Evolutionary conservation across 2,329 filamentous ascomycete species (phyloP), one percentile per base, ranked within the genome.

Genomic region (Gliomastix tumulicola): DNA sequence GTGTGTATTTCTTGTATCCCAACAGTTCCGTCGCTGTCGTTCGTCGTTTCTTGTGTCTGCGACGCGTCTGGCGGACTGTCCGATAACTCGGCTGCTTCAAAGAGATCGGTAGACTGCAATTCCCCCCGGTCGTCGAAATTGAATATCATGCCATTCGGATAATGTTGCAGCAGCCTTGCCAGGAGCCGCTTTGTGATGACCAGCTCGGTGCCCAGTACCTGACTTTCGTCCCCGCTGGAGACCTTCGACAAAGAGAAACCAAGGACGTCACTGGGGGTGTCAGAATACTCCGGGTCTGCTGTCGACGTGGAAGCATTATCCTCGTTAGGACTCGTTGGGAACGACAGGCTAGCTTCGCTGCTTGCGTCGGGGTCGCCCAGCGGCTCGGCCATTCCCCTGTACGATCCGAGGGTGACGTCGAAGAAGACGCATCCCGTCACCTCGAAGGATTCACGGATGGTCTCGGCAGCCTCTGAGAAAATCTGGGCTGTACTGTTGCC

Each of bases 61-160:
- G 10, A 8, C 7, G 5, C 6, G 16, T 11, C n/a, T 4, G 22
- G 4, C 28, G 31, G 19, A 0, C 49, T 44, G 2, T 57, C 46
- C 7, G n/a, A n/a, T n/a, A n/a, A n/a, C n/a, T n/a, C n/a, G n/a
- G n/a, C n/a, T n/a, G n/a, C n/a, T n/a, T 46, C 48, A 0, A 53
- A 51, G 4, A 51, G 46, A 18, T 62, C 55, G 9, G 51, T 51
- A 1, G 49, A 47, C 4, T 56, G 53, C 0, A 64, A 35, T 9
- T 55, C 50, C 1, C 65, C 66, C 10, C 59, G 46, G 5, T 53
- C 52, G 12, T 60, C 62, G 21, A 65, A 66, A 34, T 62, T 64
- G 41, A 69, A 72, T 1, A 71, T 56, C 34, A 62, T 62, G 0
- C 70, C 71, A 8, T 55, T 49, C 0, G 68, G 68, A 38, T 74